These are phyloP conservation scores for Trichoderma polysporum DNA, from an alignment of 2,329 filamentous ascomycete genomes.

Conservation along the genomic window DNA sequence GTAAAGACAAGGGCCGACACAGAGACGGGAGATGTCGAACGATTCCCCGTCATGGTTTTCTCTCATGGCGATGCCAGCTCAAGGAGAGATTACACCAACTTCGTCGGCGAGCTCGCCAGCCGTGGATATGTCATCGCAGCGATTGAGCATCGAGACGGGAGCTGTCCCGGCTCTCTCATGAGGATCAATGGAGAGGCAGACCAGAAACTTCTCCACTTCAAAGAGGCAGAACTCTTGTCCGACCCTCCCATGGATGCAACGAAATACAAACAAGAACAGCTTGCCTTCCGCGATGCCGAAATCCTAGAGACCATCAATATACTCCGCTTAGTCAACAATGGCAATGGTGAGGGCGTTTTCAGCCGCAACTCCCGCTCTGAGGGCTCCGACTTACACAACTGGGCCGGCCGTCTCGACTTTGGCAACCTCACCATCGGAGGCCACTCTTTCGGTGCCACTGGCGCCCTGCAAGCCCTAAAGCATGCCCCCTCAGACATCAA, in stretches of 20 bases:
- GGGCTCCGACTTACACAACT: conserved; percentile 48
- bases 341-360: conserved; percentile 37
- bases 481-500: conserved; percentile 37
- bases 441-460: conserved; percentile 66
- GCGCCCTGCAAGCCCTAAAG: conserved; percentile 60
- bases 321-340: conserved; percentile 42
- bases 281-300: conserved; percentile 51
- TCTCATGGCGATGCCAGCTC: conserved; percentile 53
- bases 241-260: conserved; percentile 36
- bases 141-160: conserved; percentile 54
- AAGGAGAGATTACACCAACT: conserved; percentile 53
- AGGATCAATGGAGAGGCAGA: conserved; percentile 33
- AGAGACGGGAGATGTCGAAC: not conserved
- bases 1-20: not conserved
- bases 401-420: conserved; percentile 53
- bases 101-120: conserved; percentile 50
- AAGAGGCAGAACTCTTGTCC: conserved; percentile 35
- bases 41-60: conserved; percentile 49
- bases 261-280: conserved; percentile 46
- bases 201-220: conserved; percentile 37
- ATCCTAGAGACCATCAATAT: conserved; percentile 46
- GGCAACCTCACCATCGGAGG: conserved; percentile 57
- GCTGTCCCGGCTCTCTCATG: conserved; percentile 46
- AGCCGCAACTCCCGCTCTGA: conserved; percentile 47
- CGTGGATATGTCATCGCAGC: conserved; percentile 50